Evolutionary conservation across 1,139 yeast species (phyloP).

Genomic region (Taphrina sp.): DNA sequence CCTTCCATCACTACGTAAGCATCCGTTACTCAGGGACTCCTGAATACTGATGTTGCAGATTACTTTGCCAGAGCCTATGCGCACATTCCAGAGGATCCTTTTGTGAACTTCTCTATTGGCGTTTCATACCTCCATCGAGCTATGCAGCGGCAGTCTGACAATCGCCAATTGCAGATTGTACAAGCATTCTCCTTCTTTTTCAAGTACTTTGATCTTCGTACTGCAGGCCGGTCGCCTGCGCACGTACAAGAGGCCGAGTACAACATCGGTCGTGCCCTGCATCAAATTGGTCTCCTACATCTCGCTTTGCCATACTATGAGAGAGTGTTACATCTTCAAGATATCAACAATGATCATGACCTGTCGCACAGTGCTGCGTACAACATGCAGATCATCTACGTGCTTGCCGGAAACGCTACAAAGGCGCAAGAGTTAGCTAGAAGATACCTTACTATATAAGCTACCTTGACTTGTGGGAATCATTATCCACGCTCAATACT

Average conservation of each 20-base stretch:
- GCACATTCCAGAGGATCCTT: conserved; percentile 63
- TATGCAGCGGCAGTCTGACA: conserved; percentile 81
- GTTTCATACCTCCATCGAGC: conserved; percentile 86
- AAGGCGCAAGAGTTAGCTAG: conserved; percentile 53
- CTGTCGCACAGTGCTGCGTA: conserved; percentile 79
- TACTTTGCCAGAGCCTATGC: conserved; percentile 56
- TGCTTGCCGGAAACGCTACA: conserved; percentile 66
- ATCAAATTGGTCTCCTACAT: conserved; percentile 61
- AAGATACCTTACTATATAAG: conserved; percentile 43
- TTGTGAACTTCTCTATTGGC: conserved; percentile 71
- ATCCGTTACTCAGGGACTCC: conserved; percentile 44
- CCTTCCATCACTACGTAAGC: conserved; percentile 54
- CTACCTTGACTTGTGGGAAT: too few relatives aligned
- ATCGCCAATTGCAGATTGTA: conserved; percentile 79
- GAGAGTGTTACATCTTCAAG: conserved; percentile 52
- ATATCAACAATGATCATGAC: conserved; percentile 49
- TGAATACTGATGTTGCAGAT: conserved; percentile 35
- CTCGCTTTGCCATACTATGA: conserved; percentile 73
- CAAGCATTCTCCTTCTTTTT: conserved; percentile 79
- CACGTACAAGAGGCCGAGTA: conserved; percentile 77
- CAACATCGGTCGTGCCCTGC: conserved; percentile 82
- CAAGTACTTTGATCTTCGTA: conserved; percentile 61
- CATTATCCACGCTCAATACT: too few relatives aligned
- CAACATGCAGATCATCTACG: conserved; percentile 72
- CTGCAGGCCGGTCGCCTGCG: conserved; percentile 37